phyloP scores from a whole-genome alignment of 257 asterid species.

The Cordia subcordata region DNA sequence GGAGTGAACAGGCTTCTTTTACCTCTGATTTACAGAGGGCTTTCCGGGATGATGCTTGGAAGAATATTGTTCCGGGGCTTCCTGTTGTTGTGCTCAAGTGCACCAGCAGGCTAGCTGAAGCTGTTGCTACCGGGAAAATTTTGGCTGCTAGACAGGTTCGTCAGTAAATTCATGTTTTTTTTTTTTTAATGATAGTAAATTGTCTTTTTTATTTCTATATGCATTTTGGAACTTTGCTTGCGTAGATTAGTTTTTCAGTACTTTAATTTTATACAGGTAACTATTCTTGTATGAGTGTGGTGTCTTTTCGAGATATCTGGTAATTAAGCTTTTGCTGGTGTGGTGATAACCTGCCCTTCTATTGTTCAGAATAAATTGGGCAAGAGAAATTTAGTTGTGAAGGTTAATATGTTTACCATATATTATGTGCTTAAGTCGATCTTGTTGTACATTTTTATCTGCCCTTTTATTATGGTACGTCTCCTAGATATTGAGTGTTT shows the following conservation, averaged over 20 bases:
- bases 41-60: constrained; percentile 74
- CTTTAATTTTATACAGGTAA: background rate
- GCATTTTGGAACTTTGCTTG: too few relatives aligned
- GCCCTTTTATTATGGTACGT: too few relatives aligned
- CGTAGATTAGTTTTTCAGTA: background rate
- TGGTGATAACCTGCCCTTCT: background rate
- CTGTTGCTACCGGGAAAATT: constrained; percentile 63
- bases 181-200: background rate
- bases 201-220: background rate
- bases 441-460: too few relatives aligned
- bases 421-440: too few relatives aligned
- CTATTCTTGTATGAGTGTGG: background rate
- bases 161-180: background rate
- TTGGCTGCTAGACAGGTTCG: constrained; percentile 79
- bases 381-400: too few relatives aligned
- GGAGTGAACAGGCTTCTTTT: constrained; percentile 79
- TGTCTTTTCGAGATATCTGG: background rate
- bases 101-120: constrained; percentile 77
- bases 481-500: too few relatives aligned
- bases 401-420: background rate
- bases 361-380: too few relatives aligned
- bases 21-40: constrained; percentile 73
- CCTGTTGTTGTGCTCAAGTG: constrained; percentile 77
- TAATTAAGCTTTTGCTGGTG: background rate
- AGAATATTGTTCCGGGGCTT: constrained; percentile 68